Evolutionary conservation across 768 basidiomycete genomes (phyloP), one percentile per base, ranked within the genome.

Genomic region (Sarcodon aspratus): DNA sequence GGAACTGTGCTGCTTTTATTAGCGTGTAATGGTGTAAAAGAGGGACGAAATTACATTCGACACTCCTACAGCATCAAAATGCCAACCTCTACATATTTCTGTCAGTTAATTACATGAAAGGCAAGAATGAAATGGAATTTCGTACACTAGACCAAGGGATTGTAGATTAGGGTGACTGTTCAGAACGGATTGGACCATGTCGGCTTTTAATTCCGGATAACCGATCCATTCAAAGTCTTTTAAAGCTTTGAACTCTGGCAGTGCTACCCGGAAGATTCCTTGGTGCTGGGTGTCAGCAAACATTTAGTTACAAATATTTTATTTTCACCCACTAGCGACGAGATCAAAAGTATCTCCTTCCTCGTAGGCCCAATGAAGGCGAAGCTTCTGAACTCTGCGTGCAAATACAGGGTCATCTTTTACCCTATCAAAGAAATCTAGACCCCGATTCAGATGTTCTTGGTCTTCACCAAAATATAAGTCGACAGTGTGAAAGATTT

Each of bases 141-240:
- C 64, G 48, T 61, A 76, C 72, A 85, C 78, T 27, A 82, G 71
- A 12, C 80, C 81, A 6, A 84, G 68, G 7, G 73, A 68, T 12
- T 70, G 71, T 15, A 83, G 64, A 48, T 71, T 68, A 5, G 76
- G 67, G 52, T 82, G 80, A 46, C 68, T 74, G 6, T 67, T 61
- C 10, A 80, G 63, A 5, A 84, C 67, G 8, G 69, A 71, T 55
- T 79, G 71, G 0, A 84, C 80, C 71, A 79, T 78, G 47, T 82
- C 80, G n/a, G 69, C 76, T 9, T 76, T 69, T 63, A 84, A 66
- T 57, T 84, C 82, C 1, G 81, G 82, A 55, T 83, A 83, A 6
- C 82, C 81, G n/a, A 83, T 82, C 82, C 82, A 84, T 61, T 84
- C 81, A 55, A 83, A 81, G 52, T 81, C 80, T 10, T 66, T 58